Percentiles rank a stretch among this genome's conserved stretches.
phyloP scores from a whole-genome alignment of 345 rosid species.

The Trapa bicornis region DNA sequence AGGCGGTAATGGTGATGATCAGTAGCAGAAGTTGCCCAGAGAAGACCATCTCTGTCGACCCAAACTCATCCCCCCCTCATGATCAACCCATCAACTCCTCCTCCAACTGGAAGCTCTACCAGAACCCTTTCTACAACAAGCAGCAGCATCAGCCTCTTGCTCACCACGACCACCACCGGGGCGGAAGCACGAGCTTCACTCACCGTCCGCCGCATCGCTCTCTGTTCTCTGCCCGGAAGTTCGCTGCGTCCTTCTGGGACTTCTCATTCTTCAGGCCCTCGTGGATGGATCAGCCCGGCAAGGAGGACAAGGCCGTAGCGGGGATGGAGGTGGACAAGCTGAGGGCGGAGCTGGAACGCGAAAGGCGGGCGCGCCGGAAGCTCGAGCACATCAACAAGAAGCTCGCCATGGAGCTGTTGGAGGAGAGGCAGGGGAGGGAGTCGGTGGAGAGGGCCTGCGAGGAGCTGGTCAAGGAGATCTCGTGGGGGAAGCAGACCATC shows the following conservation, averaged over 20 bases:
- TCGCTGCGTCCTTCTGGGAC: constrained; percentile 55
- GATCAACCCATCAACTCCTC: not conserved
- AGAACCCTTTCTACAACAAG: constrained; percentile 49
- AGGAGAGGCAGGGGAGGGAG: constrained; percentile 52
- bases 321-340: constrained; percentile 47
- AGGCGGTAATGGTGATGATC: constrained; percentile 23
- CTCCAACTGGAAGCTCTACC: constrained; percentile 57
- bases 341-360: constrained; percentile 57
- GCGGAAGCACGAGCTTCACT: not conserved
- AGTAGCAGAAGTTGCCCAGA: constrained; percentile 11
- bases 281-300: not conserved
- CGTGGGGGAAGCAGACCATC: constrained; percentile 35
- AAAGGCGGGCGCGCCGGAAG: constrained; percentile 50
- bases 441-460: constrained; percentile 48
- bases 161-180: no score
- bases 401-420: constrained; percentile 47
- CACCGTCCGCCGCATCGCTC: not conserved
- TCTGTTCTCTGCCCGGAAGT: constrained; percentile 24
- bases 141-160: constrained; percentile 1
- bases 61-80: constrained; percentile 35
- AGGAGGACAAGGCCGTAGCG: constrained; percentile 25
- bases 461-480: constrained; percentile 43
- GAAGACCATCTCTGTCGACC: not conserved
- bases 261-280: constrained; percentile 34
- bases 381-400: constrained; percentile 46